Evolutionary conservation across 129 eudicot genomes (phyloP), one percentile per base, ranked within the genome.

Genomic region (Arctium lappa): DNA sequence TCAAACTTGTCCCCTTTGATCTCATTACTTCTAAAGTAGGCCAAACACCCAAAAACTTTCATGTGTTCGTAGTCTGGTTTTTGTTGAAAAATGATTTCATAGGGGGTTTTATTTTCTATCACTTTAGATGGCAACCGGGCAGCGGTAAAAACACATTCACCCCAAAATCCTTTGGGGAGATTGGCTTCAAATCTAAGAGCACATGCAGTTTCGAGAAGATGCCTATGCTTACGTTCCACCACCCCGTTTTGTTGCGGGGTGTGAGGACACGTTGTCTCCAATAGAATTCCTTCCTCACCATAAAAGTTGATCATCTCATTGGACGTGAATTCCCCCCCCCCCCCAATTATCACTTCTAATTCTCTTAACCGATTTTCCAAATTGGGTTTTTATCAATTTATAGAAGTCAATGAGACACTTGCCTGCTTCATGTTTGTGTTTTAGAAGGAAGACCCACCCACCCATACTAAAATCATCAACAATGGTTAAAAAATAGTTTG

Each of bases 41-140:
- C 77, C 0, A 87, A 31, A 73, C 88, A 81, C 5, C 86, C 81
- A 77, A 87, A 76, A 8, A 72, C 27, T 9, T 22, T 42, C 27
- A 65, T 40, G 56, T 65, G 32, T 1, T 33, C 48, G 18, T 76
- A 69, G 12, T 4, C 6, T 1, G 77, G 72, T 4, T 8, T 8
- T 2, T 42, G 12, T 3, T 22, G 30, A 46, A 60, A 8, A 3
- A 87, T 22, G 0, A 42, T 1, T 6, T 80, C 50, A 38, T 18
- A 34, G 5, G 85, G 83, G 1, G 76, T 71, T 6, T 72, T 71
- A 9, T 34, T 34, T 5, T n/a, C 1, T 2, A 84, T 2, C 0
- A 80, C 53, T 0, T 29, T 44, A 2, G 69, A 63, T 0, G 88
- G 82, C 6, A 85, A 29, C 40, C 73, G 39, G 0, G 77, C 6